Base-by-base conservation (phyloP, 305 asterid species). In the Striga hermonthica region DNA sequence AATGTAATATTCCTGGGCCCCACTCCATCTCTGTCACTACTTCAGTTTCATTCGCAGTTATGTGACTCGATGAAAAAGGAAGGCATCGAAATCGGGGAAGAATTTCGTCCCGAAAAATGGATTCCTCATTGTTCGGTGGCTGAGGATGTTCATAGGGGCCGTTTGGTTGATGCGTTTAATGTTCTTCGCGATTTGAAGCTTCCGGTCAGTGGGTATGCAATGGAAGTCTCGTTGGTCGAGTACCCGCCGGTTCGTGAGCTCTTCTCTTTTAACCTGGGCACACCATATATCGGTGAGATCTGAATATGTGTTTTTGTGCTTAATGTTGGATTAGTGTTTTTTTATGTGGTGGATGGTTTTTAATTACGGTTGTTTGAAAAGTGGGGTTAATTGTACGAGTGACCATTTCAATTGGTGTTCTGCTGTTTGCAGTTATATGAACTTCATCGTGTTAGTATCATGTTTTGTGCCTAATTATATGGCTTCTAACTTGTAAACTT, bases 21-120 rank as follows among this genome's bases (percentile, higher is more conserved):
- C 0, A 91, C 96, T 6, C 97, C 97, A 0, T 74, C 98, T 6
- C 61, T 86, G 49, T 73, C 95, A 34, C 92, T 91, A 73, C 88
- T 91, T 41, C 98, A 89, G 36, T 89, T 91, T 61, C 98, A 91
- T 40, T 81, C 84, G 0, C 98, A 89, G 62, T 61, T 91, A 63
- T 85, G 82, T 69, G 97, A 91, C 68, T 88, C 89, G 8, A 82
- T 89, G 91, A 89, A 73, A 75, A 89, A 77, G 71, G 98, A 92
- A 62, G 93, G 96, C 2, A 43, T 89, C 52, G 98, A 92, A 58
- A 68, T 83, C 55, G 86, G 77, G 56, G 91, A 79, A 36, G 96
- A 86, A 14, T 74, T 79, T 60, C 85, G 83, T 6, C 89, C 91
- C 5, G 90, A 90, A 62, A 57, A 72, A 7, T 90, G 97, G 97